phyloP scores from a whole-genome alignment of 768 basidiomycete genomes.

The Butyriboletus loyo region DNA sequence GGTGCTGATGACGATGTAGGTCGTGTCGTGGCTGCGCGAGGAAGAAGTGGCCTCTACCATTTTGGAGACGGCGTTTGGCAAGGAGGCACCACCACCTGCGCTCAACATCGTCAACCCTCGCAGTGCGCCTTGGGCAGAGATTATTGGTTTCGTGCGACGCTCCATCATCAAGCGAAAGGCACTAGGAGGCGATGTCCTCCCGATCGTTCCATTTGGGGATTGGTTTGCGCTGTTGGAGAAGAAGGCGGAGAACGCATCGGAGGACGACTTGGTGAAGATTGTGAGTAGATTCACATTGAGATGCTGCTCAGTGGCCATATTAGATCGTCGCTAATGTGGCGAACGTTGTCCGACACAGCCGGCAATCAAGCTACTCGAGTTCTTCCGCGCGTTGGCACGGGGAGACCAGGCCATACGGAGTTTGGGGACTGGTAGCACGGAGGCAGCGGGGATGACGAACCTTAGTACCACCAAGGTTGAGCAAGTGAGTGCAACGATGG shows the following conservation, averaged over 20 bases:
- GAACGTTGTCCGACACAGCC: slow-evolving; percentile 20
- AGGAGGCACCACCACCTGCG: slow-evolving; percentile 15
- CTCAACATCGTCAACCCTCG: slow-evolving; percentile 41
- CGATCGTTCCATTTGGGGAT: slow-evolving; percentile 32
- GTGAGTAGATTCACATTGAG: slow-evolving; percentile 22
- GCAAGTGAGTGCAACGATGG: slow-evolving; percentile 22
- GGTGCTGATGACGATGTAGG: slow-evolving; percentile 18
- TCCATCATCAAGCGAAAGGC: slow-evolving; percentile 13
- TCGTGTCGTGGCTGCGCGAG: slow-evolving; percentile 43
- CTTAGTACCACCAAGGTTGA: slow-evolving; percentile 15
- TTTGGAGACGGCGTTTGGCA: slow-evolving; percentile 26
- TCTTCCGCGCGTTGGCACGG: slow-evolving; percentile 25
- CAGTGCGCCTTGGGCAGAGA: slow-evolving; percentile 30
- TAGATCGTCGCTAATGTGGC: neutral
- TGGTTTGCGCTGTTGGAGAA: slow-evolving; percentile 34
- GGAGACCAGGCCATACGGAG: slow-evolving; percentile 14
- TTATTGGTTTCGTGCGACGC: slow-evolving; percentile 27
- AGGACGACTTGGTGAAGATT: slow-evolving; percentile 29
- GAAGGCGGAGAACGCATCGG: slow-evolving; percentile 14
- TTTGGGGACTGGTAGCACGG: neutral
- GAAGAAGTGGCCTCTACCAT: slow-evolving; percentile 36
- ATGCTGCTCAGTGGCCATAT: too few species aligned
- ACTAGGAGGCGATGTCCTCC: slow-evolving; percentile 12
- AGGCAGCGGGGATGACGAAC: slow-evolving; percentile 21
- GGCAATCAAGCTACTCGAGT: slow-evolving; percentile 34